Percentiles rank a stretch among this genome's conserved stretches.
These are phyloP conservation scores for Aureobasidium pullulans DNA, from an alignment of 2,329 filamentous ascomycete genomes.

Conservation along the genomic window DNA sequence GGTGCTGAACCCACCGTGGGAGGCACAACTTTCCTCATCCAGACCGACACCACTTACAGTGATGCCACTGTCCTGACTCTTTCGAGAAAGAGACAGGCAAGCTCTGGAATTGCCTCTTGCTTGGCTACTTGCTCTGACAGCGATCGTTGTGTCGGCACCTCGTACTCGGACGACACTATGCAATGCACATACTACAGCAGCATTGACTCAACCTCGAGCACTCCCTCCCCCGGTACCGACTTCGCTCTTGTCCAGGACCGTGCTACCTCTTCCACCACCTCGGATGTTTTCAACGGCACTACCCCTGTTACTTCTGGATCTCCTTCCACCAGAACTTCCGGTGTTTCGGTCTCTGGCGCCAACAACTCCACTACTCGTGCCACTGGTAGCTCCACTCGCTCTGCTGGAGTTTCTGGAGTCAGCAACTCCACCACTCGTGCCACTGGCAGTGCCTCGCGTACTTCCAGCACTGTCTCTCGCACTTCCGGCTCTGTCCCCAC, in stretches of 20 bases:
- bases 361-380: not conserved
- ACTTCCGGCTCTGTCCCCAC: not conserved
- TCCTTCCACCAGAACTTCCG: not conserved
- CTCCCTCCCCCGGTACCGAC: not conserved
- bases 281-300: not conserved
- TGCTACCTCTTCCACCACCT: not conserved
- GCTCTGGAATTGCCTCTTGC: not conserved
- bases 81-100: conserved; percentile 6
- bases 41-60: not conserved
- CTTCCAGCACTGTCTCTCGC: not conserved
- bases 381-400: not conserved
- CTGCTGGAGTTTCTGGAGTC: not conserved
- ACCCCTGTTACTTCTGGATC: not conserved
- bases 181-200: not conserved
- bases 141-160: not conserved
- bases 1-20: not conserved
- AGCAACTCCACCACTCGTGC: not conserved
- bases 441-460: not conserved
- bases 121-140: not conserved
- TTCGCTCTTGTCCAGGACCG: not conserved
- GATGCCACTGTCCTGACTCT: not conserved
- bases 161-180: not conserved
- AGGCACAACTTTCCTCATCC: not conserved
- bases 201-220: not conserved
- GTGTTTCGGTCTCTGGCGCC: not conserved